Conservation (phyloP, 306 rosid species). For the Hylodesmum podocarpum region DNA sequence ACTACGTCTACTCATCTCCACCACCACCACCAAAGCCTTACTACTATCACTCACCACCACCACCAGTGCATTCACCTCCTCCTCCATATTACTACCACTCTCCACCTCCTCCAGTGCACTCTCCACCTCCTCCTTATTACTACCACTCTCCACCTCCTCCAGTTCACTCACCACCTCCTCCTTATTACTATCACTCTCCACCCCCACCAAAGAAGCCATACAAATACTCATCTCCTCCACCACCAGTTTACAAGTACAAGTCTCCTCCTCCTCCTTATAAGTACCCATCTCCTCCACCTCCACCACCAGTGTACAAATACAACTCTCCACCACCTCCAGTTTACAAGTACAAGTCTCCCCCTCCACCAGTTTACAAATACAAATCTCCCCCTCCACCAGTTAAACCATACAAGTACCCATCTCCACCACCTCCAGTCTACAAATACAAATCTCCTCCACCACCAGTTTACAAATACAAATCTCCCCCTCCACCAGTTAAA, state of each 20-base stretch:
- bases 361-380: too few species aligned
- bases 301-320: too few species aligned
- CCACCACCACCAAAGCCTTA: slow-evolving; percentile 35
- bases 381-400: background rate
- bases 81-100: slow-evolving; percentile 10
- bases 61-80: slow-evolving; percentile 21
- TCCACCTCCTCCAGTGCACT: slow-evolving; percentile 17
- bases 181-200: background rate
- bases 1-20: slow-evolving; percentile 56
- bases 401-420: background rate
- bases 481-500: background rate
- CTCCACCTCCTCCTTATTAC: slow-evolving; percentile 18
- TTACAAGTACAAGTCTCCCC: too few species aligned
- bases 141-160: slow-evolving; percentile 23
- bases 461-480: background rate
- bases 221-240: background rate
- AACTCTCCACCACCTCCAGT: too few species aligned
- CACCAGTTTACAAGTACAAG: background rate
- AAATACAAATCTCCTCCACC: slow-evolving; percentile 17
- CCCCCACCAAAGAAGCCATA: slow-evolving; percentile 3
- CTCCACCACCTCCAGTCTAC: slow-evolving; percentile 10
- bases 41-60: slow-evolving; percentile 24
- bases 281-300: slow-evolving; percentile 1
- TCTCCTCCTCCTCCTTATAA: too few species aligned
- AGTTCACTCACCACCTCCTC: slow-evolving; percentile 15